Evolutionary conservation across 2,329 filamentous ascomycete species (phyloP).

Genomic region (Clonostachys solani): DNA sequence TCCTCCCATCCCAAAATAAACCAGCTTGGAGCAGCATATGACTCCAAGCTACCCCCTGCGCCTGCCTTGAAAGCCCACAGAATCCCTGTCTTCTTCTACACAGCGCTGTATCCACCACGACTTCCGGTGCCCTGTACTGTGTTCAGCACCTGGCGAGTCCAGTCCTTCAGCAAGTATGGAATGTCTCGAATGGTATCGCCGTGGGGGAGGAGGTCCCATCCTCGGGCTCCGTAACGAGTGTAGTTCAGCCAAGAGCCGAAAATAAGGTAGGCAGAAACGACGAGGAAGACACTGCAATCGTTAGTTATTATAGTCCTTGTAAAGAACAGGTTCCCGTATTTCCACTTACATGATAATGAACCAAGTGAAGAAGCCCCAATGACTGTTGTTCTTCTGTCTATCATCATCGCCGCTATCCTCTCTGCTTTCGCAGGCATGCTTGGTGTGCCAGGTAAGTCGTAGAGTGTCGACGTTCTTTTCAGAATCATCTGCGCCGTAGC

Average conservation of each 20-base stretch:
- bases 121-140: constrained; percentile 80
- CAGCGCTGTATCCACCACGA: constrained; percentile 90
- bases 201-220: constrained; percentile 92
- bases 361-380: constrained; percentile 98
- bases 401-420: constrained; percentile 38
- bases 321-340: not conserved
- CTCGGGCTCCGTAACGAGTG: constrained; percentile 89
- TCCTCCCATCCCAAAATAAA: too few relatives aligned
- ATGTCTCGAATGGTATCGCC: constrained; percentile 88
- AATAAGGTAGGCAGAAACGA: constrained; percentile 84
- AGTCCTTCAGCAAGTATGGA: constrained; percentile 90
- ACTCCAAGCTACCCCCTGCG: too few relatives aligned
- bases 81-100: constrained; percentile 42
- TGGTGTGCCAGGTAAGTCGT: constrained; percentile 79
- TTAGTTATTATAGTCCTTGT: constrained; percentile 10
- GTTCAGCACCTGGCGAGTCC: constrained; percentile 72
- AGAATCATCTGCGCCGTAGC: constrained; percentile 50
- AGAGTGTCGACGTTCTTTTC: constrained; percentile 59
- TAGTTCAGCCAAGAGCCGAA: constrained; percentile 99
- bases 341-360: constrained; percentile 80
- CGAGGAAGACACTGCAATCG: constrained; percentile 69
- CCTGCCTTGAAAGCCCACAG: too few relatives aligned
- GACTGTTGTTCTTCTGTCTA: constrained; percentile 40
- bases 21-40: too few relatives aligned
- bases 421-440: constrained; percentile 72